Conservation (phyloP, 192 early-diverging fungal species). For the Obelidium mucronatum region DNA sequence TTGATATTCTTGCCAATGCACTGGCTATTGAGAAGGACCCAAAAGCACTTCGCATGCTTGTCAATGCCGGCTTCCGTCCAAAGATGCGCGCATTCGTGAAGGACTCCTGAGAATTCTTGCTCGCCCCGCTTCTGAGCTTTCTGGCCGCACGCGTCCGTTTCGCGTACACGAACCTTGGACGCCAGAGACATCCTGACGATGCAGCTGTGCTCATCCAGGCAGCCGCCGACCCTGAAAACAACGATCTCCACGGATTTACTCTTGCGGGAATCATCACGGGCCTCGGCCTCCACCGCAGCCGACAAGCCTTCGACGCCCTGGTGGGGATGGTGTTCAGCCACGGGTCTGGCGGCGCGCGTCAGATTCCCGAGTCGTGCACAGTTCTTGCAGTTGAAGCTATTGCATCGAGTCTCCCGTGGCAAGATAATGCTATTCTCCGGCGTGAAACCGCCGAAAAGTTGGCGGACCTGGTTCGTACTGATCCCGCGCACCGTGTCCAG, state of each 20-base stretch:
- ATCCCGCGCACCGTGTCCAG: constrained; percentile 10
- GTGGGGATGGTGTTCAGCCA: constrained; percentile 13
- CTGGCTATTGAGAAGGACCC: constrained; percentile 52
- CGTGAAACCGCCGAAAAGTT: constrained; percentile 27
- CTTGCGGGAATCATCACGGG: constrained; percentile 48
- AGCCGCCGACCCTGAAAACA: constrained; percentile 37
- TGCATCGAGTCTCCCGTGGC: constrained; percentile 35
- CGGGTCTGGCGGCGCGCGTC: constrained; percentile 11
- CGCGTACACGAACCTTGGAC: constrained; percentile 41
- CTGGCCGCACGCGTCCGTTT: constrained; percentile 2
- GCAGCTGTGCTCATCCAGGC: constrained; percentile 44
- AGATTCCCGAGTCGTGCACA: constrained; percentile 29
- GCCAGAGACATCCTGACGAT: constrained; percentile 56
- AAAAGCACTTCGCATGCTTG: constrained; percentile 32
- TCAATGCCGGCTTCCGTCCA: constrained; percentile 6
- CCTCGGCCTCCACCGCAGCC: constrained; percentile 47
- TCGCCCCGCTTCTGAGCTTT: not conserved
- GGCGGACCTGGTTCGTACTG: constrained; percentile 16
- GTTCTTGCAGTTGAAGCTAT: constrained; percentile 36
- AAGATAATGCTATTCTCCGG: not conserved
- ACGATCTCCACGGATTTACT: constrained; percentile 42
- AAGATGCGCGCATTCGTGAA: constrained; percentile 45
- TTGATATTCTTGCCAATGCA: constrained; percentile 47
- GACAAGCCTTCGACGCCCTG: constrained; percentile 49
- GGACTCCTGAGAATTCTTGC: constrained; percentile 42